Conservation (phyloP, 2,329 filamentous ascomycete genomes). For the Neopestalotiopsis rosae region DNA sequence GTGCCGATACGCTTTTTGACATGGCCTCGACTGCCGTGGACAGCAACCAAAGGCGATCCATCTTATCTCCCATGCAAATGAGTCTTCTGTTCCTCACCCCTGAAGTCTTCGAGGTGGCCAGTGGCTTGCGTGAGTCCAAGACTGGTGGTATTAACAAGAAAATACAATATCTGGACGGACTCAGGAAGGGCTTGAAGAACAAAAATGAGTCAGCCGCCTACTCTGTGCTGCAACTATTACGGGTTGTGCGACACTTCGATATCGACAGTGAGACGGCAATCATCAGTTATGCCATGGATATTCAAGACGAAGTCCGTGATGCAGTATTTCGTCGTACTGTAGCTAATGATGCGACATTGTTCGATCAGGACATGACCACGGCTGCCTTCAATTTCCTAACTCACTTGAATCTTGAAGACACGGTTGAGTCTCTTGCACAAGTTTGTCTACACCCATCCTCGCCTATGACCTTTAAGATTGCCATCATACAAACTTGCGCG, state of each 20-base stretch:
- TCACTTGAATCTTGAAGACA: constrained; percentile 65
- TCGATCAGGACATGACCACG: constrained; percentile 70
- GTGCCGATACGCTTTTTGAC: constrained; percentile 71
- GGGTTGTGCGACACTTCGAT: constrained; percentile 68
- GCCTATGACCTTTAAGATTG: constrained; percentile 65
- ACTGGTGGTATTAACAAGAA: constrained; percentile 68
- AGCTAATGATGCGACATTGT: constrained; percentile 51
- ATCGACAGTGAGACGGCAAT: constrained; percentile 67
- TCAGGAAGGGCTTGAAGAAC: constrained; percentile 68
- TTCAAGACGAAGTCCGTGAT: constrained; percentile 71
- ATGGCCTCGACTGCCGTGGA: constrained; percentile 69
- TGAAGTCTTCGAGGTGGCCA: constrained; percentile 73
- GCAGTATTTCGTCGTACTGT: constrained; percentile 64
- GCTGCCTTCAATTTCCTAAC: constrained; percentile 69
- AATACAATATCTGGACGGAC: constrained; percentile 66
- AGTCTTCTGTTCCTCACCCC: constrained; percentile 67
- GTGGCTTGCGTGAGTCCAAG: constrained; percentile 69
- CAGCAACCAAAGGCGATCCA: constrained; percentile 57
- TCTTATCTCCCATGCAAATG: constrained; percentile 68
- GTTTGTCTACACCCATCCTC: constrained; percentile 62
- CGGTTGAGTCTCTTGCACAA: constrained; percentile 61
- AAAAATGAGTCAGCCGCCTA: constrained; percentile 71
- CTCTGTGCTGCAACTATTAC: constrained; percentile 66
- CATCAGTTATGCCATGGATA: constrained; percentile 71
- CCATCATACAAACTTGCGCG: constrained; percentile 65